Percentiles rank a stretch among this genome's conserved stretches.
These are phyloP conservation scores for Lathyrus oleraceus DNA, from an alignment of 306 rosid genomes.

Conservation along the genomic window DNA sequence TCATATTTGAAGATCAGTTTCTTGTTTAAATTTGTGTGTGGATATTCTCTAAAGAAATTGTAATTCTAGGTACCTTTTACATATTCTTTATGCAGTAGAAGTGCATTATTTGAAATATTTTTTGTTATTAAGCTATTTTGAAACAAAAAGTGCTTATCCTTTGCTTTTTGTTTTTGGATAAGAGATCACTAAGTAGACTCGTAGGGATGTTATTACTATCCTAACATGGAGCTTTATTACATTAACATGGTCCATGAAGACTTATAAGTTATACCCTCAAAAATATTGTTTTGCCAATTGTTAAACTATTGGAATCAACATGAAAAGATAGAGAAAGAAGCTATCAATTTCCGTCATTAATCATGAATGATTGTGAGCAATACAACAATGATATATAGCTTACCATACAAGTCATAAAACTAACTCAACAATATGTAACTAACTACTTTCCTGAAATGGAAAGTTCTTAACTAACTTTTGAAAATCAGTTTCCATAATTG, in stretches of 20 bases:
- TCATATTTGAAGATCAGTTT: constrained; percentile 2
- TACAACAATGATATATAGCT: no score
- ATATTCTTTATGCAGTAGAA: neutral
- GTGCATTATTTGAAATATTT: neutral
- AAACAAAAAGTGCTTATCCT: neutral
- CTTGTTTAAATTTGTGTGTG: neutral
- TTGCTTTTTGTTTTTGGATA: neutral
- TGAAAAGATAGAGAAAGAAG: no score
- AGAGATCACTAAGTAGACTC: neutral
- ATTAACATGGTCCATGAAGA: neutral
- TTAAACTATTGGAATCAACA: no score
- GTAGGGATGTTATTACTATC: neutral
- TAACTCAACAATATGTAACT: no score
- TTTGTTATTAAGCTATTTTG: neutral
- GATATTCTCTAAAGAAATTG: neutral
- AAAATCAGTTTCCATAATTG: no score
- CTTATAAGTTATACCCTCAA: no score
- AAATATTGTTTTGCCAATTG: no score
- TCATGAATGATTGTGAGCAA: no score
- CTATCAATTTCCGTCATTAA: no score
- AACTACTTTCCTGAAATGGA: no score
- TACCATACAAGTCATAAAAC: no score
- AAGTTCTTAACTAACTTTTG: no score
- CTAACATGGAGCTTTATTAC: neutral
- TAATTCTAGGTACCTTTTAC: neutral